phyloP scores from a whole-genome alignment of 2,329 filamentous ascomycete species.

The Pyricularia sp. region DNA sequence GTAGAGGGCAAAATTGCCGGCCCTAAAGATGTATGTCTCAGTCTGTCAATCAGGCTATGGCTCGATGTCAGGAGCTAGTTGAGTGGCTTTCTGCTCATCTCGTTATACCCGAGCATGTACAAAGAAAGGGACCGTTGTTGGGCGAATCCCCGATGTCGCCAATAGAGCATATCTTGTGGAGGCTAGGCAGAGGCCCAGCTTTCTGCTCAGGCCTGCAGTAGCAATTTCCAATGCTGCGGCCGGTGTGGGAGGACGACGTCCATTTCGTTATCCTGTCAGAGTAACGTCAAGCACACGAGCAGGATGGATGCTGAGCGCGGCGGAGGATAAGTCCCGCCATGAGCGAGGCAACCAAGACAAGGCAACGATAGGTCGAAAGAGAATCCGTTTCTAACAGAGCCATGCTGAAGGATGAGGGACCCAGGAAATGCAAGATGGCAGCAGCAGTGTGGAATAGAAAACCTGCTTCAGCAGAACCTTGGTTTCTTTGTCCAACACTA shows the following conservation, averaged over 20 bases:
- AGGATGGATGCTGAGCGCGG: neutral
- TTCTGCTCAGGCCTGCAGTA: neutral
- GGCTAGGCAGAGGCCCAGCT: neutral
- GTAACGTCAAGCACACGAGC: neutral
- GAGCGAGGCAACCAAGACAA: neutral
- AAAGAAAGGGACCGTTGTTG: neutral
- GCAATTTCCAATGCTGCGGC: neutral
- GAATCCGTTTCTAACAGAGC: neutral
- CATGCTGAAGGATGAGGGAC: no score
- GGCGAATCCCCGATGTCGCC: neutral
- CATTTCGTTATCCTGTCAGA: neutral
- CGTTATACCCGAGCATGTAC: neutral
- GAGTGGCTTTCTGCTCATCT: neutral
- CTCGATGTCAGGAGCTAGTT: neutral
- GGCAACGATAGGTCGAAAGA: neutral
- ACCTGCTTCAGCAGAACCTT: neutral
- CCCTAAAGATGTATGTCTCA: neutral
- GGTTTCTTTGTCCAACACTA: neutral
- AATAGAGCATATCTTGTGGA: neutral
- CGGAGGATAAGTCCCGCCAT: neutral
- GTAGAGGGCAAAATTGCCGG: neutral
- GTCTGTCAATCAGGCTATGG: neutral
- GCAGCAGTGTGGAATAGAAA: neutral
- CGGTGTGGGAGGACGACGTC: neutral
- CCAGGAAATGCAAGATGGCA: neutral